Evolutionary conservation across 2,329 filamentous ascomycete species (phyloP).

Genomic region (Eutypa lata): DNA sequence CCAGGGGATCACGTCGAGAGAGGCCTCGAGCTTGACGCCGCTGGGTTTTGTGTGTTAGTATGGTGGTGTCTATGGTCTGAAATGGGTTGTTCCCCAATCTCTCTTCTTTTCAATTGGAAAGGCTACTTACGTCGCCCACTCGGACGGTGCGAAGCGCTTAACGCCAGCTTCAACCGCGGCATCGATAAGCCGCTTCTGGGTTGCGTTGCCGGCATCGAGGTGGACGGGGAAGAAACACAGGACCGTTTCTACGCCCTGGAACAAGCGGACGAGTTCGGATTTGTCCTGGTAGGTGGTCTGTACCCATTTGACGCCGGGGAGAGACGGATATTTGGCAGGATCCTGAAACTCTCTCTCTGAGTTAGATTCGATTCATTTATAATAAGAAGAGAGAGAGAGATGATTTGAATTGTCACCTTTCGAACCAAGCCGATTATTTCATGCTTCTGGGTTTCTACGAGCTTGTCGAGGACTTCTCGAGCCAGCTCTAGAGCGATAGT

Average conservation of each 20-base stretch:
- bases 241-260: constrained; percentile 21
- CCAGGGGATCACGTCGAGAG: constrained; percentile 18
- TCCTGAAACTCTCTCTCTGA: constrained; percentile 5
- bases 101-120: no score
- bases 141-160: constrained; percentile 23
- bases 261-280: constrained; percentile 10
- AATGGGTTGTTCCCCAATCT: no score
- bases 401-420: constrained; percentile 3
- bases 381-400: not conserved
- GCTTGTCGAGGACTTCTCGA: constrained; percentile 10
- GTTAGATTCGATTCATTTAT: constrained; percentile 1
- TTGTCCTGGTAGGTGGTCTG: constrained; percentile 15
- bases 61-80: no score
- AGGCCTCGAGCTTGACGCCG: constrained; percentile 7
- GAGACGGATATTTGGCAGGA: constrained; percentile 9
- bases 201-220: constrained; percentile 11
- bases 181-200: constrained; percentile 23
- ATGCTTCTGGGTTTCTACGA: constrained; percentile 11
- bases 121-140: constrained; percentile 17
- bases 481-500: constrained; percentile 7
- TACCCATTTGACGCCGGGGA: constrained; percentile 10
- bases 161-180: constrained; percentile 19
- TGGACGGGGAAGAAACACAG: constrained; percentile 22
- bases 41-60: no score
- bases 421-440: constrained; percentile 11